Base-by-base conservation (phyloP, 163 green algal species). In the Picocystis sp. region DNA sequence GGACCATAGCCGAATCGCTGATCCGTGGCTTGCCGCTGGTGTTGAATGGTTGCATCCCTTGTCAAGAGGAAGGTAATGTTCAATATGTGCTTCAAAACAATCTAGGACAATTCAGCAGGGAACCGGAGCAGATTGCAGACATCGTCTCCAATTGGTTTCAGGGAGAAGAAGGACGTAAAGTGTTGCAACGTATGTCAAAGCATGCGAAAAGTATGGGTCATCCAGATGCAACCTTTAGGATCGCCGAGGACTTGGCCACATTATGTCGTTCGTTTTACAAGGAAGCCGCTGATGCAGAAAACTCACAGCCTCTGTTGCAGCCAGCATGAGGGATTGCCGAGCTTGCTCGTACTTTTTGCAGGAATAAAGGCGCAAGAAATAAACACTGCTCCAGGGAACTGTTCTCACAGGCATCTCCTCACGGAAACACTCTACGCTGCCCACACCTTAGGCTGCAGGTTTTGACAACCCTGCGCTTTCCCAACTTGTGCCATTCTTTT, bases 1-100 rank as follows among this genome's bases (percentile, higher is more conserved):
- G 89, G 43, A 98, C 89, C 47, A 97, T 98, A 52, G 89, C 82
- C 8, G 89, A 98, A 68, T 80, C 86, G 21, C 77, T 97, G 55
- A 94, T 94, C 53, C 83, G 71, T 43, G 87, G 89, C 2, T 75
- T 95, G 45, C 89, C 89, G 35, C 85, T 96, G 61, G 71, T 98
- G 42, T 75, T 98, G 34, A 97, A 97, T 57, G 83, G 76, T 52
- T 93, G 87, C 66, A 74, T 95, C 24, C 83, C 87, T 17, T 92
- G 87, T 61, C 43, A 69, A 60, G 87, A 95, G 68, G 76, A 84
- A 55, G 88, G 86, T 53, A 97, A 97, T 72, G 87, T 98, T 47
- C 77, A 84, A 0, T 96, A 86, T 63, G 89, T 98, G 17, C 50
- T 88, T 6, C 77, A 97, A 21, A 93, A 97, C 63, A 64, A 71